phyloP scores from a whole-genome alignment of 495 filamentous ascomycete genomes.

The Extremus antarcticus region DNA sequence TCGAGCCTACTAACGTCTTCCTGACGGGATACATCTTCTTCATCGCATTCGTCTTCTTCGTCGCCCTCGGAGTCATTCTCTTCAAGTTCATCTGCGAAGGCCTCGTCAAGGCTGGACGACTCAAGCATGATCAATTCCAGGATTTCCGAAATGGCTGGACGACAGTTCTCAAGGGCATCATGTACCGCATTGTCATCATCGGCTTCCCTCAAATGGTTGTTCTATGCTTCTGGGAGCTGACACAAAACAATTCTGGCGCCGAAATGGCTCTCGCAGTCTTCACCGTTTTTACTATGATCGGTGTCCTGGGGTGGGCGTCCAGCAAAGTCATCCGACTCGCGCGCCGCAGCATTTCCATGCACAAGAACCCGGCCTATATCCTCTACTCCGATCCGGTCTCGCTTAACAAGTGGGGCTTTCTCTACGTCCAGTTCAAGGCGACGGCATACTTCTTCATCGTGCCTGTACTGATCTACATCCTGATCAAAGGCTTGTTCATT shows the following conservation, averaged over 20 bases:
- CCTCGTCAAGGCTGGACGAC: conserved; percentile 58
- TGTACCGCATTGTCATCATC: conserved; percentile 84
- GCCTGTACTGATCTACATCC: conserved; percentile 64
- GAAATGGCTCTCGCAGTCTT: conserved; percentile 82
- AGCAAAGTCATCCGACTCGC: conserved; percentile 84
- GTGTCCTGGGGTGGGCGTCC: conserved; percentile 75
- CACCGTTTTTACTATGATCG: conserved; percentile 73
- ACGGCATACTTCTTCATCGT: conserved; percentile 96
- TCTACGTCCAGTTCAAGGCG: conserved; percentile 95
- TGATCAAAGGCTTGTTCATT: conserved; percentile 87
- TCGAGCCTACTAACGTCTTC: conserved; percentile 91
- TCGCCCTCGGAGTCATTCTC: conserved; percentile 57
- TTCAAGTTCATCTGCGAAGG: conserved; percentile 77
- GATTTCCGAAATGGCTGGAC: conserved; percentile 92
- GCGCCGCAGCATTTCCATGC: conserved; percentile 75
- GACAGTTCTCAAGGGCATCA: conserved; percentile 76
- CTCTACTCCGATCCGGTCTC: conserved; percentile 88
- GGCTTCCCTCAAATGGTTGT: conserved; percentile 89
- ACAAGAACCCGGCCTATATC: conserved; percentile 95
- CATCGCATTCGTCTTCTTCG: conserved; percentile 64
- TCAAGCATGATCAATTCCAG: conserved; percentile 78
- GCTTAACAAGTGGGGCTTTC: conserved; percentile 96
- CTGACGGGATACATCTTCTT: conserved; percentile 87
- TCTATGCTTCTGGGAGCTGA: conserved; percentile 92
- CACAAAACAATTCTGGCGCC: conserved; percentile 70